Evolutionary conservation across 202 grass and related monocot species (phyloP), one percentile per base, ranked within the genome.

Genomic region (Eragrostis tef): DNA sequence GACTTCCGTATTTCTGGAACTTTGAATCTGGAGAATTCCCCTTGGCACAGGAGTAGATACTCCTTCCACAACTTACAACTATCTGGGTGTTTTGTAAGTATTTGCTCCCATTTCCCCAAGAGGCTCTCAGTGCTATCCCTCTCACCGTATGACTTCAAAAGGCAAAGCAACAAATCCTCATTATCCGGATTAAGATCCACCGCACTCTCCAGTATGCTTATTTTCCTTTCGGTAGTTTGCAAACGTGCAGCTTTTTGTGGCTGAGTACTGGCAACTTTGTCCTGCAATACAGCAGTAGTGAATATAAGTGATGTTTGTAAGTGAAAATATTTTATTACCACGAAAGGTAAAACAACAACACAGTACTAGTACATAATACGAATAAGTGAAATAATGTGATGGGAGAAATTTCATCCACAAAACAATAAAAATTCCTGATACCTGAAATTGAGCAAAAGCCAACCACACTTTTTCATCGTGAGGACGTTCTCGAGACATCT

Each of bases 31-130:
- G 95, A 98, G 67, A 98, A 98, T 46, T 98, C 92, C 64, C 95
- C 90, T 86, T 94, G 92, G 39, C 90, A 94, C 50, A 98, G 59
- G 91, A 86, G 90, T 77, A 94, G 64, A 91, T 94, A 98, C 57
- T 94, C 88, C 64, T 98, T 98, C 95, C 95, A 98, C 78, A 98
- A 86, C 71, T 78, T 98, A 73, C 78, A 92, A 84, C 88, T 98
- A 83, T 87, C 90, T 31, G 90, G 85, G 81, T 94, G 90, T 65
- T 91, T 80, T 7, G 46, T 87, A 39, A 98, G 92, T 80, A 91
- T 86, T 82, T 81, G 85, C 83, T 94, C 92, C 92, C 92, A 98
- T 93, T 87, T 98, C 67, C 53, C 79, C 41, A 94, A 83, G 26
- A 93, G 68, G 77, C 17, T 63, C 72, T 91, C 87, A 77, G 75